Evolutionary conservation across 2,329 filamentous ascomycete species (phyloP).

Genomic region (Plenodomus biglobosus): DNA sequence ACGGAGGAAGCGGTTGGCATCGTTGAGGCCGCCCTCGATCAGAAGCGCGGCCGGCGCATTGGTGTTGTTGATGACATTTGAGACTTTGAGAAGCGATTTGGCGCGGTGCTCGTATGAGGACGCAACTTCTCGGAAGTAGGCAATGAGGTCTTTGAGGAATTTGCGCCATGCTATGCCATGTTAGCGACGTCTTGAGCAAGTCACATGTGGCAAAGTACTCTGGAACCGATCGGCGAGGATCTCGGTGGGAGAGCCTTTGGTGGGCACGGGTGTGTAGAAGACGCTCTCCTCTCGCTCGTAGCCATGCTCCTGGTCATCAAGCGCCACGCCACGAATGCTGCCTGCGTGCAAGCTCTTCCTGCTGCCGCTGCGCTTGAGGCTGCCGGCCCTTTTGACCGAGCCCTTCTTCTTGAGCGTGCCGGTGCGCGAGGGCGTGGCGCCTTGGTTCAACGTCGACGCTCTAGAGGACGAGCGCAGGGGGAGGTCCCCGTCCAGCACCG

Average conservation of each 20-base stretch:
- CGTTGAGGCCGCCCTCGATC: constrained; percentile 78
- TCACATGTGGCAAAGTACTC: constrained; percentile 55
- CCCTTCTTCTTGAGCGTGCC: constrained; percentile 89
- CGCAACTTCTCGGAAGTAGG: constrained; percentile 92
- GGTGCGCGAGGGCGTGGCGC: constrained; percentile 57
- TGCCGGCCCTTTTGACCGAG: constrained; percentile 72
- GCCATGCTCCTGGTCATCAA: constrained; percentile 71
- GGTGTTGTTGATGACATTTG: constrained; percentile 81
- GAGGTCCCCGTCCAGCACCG: constrained; percentile 57
- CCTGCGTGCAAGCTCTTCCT: constrained; percentile 80
- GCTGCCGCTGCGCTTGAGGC: constrained; percentile 77
- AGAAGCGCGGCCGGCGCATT: constrained; percentile 75
- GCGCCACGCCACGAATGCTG: constrained; percentile 77
- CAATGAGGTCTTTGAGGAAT: constrained; percentile 88
- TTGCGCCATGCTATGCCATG: constrained; percentile 80
- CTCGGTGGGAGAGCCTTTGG: constrained; percentile 83
- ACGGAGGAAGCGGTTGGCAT: constrained; percentile 78
- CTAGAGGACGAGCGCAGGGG: constrained; percentile 66
- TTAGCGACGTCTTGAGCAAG: not conserved
- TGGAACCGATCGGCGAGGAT: constrained; percentile 85
- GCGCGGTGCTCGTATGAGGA: constrained; percentile 81
- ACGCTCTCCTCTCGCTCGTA: constrained; percentile 71
- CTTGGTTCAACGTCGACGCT: constrained; percentile 44
- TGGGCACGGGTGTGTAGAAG: constrained; percentile 88
- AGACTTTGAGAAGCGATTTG: constrained; percentile 79